Evolutionary conservation across 2,329 filamentous ascomycete species (phyloP).

Genomic region (Xylaria digitata): DNA sequence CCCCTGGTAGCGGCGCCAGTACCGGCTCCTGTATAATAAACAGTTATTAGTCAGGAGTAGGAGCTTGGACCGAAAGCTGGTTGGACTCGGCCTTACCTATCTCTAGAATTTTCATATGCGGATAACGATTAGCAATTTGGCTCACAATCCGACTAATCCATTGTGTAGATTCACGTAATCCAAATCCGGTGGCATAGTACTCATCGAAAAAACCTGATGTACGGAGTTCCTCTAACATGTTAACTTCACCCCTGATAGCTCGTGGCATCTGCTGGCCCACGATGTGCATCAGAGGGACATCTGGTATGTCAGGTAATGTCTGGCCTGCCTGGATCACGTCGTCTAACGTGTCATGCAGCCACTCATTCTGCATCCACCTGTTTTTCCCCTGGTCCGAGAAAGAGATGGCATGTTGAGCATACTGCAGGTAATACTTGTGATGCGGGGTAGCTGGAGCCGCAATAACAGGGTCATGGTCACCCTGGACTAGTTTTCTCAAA

Average conservation of each 20-base stretch:
- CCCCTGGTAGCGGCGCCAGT: conserved; percentile 53
- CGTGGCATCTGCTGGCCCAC: conserved; percentile 36
- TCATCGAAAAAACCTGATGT: conserved; percentile 32
- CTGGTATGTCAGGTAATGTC: conserved; percentile 20
- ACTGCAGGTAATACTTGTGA: conserved; percentile 39
- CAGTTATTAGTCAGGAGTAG: not conserved
- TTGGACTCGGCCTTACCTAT: conserved; percentile 29
- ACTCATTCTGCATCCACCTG: conserved; percentile 24
- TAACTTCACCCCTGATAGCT: conserved; percentile 31
- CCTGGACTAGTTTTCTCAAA: conserved; percentile 29
- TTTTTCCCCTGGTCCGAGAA: conserved; percentile 18
- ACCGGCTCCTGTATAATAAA: conserved; percentile 50
- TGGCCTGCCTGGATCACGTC: conserved; percentile 21
- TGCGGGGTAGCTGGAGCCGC: not conserved
- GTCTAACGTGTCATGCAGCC: conserved; percentile 33
- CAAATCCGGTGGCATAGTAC: conserved; percentile 29
- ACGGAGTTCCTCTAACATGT: conserved; percentile 41
- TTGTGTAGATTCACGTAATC: not conserved
- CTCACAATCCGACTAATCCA: conserved; percentile 24
- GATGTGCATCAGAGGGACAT: conserved; percentile 37
- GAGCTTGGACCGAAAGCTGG: not conserved
- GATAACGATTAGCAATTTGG: conserved; percentile 32
- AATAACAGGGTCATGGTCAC: not conserved
- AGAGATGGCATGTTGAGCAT: conserved; percentile 28
- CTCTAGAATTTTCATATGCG: conserved; percentile 35